Conservation (phyloP, 352 stramenopile species). For the Pythium plurisporium region DNA sequence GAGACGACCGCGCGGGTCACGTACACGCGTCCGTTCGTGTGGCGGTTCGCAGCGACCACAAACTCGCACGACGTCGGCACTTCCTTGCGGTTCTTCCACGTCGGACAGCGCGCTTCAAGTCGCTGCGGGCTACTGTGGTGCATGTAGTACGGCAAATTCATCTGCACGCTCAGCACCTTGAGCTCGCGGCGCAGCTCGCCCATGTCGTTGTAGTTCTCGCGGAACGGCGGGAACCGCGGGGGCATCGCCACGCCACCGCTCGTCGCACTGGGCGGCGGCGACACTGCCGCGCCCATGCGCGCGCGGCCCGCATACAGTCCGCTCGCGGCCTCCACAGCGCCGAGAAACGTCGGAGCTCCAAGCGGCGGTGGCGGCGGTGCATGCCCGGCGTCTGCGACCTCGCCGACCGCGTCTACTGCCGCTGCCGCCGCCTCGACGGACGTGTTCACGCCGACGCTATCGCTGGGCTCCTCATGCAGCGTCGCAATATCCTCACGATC, state of each 20-base stretch:
- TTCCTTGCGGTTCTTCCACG: constrained; percentile 68
- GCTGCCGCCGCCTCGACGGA: neutral
- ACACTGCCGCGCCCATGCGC: neutral
- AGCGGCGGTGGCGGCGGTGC: neutral
- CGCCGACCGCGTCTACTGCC: neutral
- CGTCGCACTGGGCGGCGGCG: no score
- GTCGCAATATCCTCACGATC: constrained; percentile 27
- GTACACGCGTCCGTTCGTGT: constrained; percentile 73
- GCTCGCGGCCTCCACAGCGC: neutral
- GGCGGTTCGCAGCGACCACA: constrained; percentile 68
- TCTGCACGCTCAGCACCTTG: constrained; percentile 71
- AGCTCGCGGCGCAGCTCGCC: constrained; percentile 65
- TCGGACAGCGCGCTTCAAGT: constrained; percentile 69
- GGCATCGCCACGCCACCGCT: constrained; percentile 5
- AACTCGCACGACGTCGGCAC: constrained; percentile 50
- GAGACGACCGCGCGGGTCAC: constrained; percentile 53
- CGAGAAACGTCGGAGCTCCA: neutral
- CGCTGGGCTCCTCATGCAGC: neutral
- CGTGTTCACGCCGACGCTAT: neutral
- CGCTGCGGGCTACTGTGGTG: constrained; percentile 79
- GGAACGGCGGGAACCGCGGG: constrained; percentile 47
- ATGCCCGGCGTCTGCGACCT: neutral
- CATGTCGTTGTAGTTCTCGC: constrained; percentile 74
- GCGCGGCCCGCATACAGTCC: constrained; percentile 1
- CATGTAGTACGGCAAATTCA: constrained; percentile 73